A percentile compares a stretch with the other conserved stretches of the same genome.
These are phyloP conservation scores for Physaria fendleri DNA, from an alignment of 345 rosid genomes.

Conservation along the genomic window DNA sequence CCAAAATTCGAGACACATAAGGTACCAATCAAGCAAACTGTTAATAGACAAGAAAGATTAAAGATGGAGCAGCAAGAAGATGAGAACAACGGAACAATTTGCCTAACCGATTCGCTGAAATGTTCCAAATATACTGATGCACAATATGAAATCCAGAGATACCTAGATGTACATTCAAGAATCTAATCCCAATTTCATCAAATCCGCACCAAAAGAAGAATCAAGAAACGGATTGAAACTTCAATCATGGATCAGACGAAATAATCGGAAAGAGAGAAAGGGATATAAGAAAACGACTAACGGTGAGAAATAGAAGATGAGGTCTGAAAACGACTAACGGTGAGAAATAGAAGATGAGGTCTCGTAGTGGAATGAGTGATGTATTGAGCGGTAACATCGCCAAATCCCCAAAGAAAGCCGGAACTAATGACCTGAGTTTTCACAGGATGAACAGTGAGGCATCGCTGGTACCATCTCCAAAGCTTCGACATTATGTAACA, in stretches of 20 bases:
- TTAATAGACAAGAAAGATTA: not conserved
- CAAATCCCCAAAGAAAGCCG: conserved; percentile 81
- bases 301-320: too few relatives aligned
- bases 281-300: too few relatives aligned
- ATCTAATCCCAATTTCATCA: not conserved
- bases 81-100: not conserved
- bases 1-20: not conserved
- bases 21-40: not conserved
- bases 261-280: not conserved
- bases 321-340: conserved; percentile 27
- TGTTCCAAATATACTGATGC: not conserved
- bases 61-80: not conserved
- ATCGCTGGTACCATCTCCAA: conserved; percentile 87
- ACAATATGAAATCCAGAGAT: not conserved
- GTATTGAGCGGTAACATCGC: conserved; percentile 85
- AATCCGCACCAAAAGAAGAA: not conserved
- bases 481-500: conserved; percentile 43
- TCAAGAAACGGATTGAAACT: not conserved
- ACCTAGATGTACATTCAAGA: not conserved
- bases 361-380: conserved; percentile 69
- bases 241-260: not conserved
- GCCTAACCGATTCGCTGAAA: not conserved
- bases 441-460: conserved; percentile 59
- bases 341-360: conserved; percentile 35
- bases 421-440: conserved; percentile 90